Evolutionary conservation across 164 flowering plant genomes (phyloP).

Genomic region (Tinospora cordifolia): DNA sequence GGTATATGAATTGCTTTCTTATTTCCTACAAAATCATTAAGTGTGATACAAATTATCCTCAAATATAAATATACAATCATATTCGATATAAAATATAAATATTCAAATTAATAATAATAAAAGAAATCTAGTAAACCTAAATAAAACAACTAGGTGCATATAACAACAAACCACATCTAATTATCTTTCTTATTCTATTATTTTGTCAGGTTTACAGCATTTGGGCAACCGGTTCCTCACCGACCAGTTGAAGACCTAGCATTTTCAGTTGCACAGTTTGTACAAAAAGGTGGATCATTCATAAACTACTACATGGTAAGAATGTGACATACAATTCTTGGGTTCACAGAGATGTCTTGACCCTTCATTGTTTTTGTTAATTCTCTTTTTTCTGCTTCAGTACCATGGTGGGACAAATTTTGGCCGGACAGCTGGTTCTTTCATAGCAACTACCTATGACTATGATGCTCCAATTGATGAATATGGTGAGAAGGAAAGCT

Average conservation of each 20-base stretch:
- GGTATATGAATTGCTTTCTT: slow-evolving; percentile 35
- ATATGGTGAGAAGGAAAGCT: slow-evolving; percentile 48
- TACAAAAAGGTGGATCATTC: slow-evolving; percentile 88
- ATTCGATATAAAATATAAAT: not conserved
- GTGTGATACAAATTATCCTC: not conserved
- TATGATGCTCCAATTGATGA: slow-evolving; percentile 98
- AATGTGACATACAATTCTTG: slow-evolving; percentile 2
- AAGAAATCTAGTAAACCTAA: not conserved
- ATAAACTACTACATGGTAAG: slow-evolving; percentile 90
- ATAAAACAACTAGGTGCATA: not conserved
- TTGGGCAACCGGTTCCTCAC: slow-evolving; percentile 81
- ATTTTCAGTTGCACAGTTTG: slow-evolving; percentile 83
- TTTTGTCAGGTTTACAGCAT: slow-evolving; percentile 66
- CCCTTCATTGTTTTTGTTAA: not conserved
- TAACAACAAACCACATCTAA: not conserved
- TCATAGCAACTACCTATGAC: slow-evolving; percentile 93
- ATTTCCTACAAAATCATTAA: not conserved
- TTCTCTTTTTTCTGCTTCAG: slow-evolving; percentile 30
- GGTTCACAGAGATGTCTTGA: not conserved
- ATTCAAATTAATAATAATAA: too few species aligned
- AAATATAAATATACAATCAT: not conserved
- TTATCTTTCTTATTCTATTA: slow-evolving; percentile 3
- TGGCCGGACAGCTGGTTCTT: slow-evolving; percentile 96
- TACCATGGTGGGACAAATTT: slow-evolving; percentile 99
- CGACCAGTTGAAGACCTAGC: slow-evolving; percentile 93